These are phyloP conservation scores for Paspalum vaginatum DNA, from an alignment of 176 grass and related monocot genomes.

Conservation along the genomic window DNA sequence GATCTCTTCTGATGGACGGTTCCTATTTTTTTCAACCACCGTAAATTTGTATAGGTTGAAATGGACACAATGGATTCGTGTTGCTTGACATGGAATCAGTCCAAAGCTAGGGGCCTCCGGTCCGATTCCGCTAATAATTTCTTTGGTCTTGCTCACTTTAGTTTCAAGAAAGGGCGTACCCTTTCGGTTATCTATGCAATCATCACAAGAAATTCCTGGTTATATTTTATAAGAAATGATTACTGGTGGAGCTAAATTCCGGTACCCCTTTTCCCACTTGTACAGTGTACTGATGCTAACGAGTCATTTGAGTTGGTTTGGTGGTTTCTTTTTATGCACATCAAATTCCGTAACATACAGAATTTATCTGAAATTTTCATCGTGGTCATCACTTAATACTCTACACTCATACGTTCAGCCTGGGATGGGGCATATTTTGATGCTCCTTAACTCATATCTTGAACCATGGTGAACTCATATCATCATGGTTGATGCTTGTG, in stretches of 20 bases:
- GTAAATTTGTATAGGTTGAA: too few relatives aligned
- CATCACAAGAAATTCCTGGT: not conserved
- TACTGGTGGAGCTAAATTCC: not conserved
- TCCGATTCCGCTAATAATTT: slow-evolving; percentile 23
- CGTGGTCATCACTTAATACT: not conserved
- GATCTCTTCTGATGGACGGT: too few relatives aligned
- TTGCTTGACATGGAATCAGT: slow-evolving; percentile 36
- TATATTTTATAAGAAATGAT: slow-evolving; percentile 3
- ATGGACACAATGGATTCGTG: slow-evolving; percentile 12
- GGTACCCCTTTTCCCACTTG: not conserved
- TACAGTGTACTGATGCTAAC: not conserved
- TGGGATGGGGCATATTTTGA: not conserved
- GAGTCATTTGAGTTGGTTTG: not conserved
- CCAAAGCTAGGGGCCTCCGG: slow-evolving; percentile 2
- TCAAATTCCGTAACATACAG: not conserved
- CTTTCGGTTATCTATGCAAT: slow-evolving; percentile 37
- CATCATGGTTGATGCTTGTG: too few relatives aligned
- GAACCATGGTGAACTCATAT: too few relatives aligned
- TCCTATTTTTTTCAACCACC: too few relatives aligned
- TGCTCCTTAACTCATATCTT: not conserved
- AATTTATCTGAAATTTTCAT: not conserved
- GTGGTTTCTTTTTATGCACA: not conserved
- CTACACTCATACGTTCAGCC: not conserved
- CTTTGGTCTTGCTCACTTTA: slow-evolving; percentile 22
- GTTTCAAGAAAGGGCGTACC: slow-evolving; percentile 3